Base-by-base conservation (phyloP, 2,329 filamentous ascomycete species). In the Falciphora oryzae region DNA sequence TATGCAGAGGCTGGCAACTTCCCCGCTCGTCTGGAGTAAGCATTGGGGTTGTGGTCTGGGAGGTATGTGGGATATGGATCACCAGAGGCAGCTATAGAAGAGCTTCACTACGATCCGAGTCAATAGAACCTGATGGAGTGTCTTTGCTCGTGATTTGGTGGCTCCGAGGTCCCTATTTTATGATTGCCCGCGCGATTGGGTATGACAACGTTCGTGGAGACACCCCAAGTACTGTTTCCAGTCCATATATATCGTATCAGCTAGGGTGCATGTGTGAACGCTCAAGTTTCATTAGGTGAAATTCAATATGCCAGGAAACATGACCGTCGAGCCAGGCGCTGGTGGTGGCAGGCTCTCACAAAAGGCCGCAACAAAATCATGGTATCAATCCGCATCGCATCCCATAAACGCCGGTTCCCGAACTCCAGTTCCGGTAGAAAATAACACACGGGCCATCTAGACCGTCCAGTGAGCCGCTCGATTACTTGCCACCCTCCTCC, bases 1-100 rank as follows among this genome's bases (percentile, higher is more conserved):
- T 64, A 8, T 59, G 68, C 74, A 89, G 88, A 88, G 77, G 82
- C 83, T 71, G 88, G 87, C 74, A 89, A 83, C 75, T 90, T 90
- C 80, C 88, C 88, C 60, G 84, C 78, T 71, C 85, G 85, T 73
- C 79, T 90, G 72, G 86, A 90, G 75, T 87, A 84, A 53, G 44
- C 18, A 25, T n/a, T 14, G 18, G n/a, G 18, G 6, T 11, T 11
- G 44, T 53, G 18, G 13, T 44, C 22, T 22, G 44, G 22, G 44
- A 10, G 44, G 8, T 22, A 11, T n/a, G 44, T 8, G 22, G 18
- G 22, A 25, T n/a, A 53, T 25, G 44, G 44, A 53, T 53, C 44
- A 53, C 3, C 44, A 53, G 22, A 53, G 7, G 44, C 22, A 14
- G 44, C 44, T 53, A 53, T 44, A 44, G 22, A 25, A n/a, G 7